Evolutionary conservation across 2,329 filamentous ascomycete species (phyloP).

Genomic region (Teratosphaeriaceae sp.): DNA sequence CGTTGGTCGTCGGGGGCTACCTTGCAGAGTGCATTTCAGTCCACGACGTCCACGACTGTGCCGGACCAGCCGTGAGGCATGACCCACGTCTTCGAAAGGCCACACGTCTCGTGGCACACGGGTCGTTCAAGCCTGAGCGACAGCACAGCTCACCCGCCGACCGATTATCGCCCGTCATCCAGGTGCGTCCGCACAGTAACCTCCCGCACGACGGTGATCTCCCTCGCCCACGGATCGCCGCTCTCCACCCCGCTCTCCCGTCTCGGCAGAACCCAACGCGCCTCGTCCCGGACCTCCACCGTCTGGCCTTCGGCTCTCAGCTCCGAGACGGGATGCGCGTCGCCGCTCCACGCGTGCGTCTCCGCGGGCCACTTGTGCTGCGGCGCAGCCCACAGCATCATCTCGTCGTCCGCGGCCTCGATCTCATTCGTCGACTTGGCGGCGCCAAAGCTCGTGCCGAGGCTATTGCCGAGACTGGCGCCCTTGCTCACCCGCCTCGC

Average conservation of each 20-base stretch:
- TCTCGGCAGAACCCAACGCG: too few relatives aligned
- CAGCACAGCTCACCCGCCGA: too few relatives aligned
- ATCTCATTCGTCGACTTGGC: neutral
- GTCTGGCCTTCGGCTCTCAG: neutral
- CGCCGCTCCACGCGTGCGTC: neutral
- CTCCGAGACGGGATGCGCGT: neutral
- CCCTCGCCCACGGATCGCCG: neutral
- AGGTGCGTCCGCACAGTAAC: neutral
- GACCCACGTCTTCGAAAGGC: too few relatives aligned
- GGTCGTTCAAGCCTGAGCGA: too few relatives aligned
- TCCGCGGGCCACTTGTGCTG: too few relatives aligned
- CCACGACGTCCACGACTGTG: too few relatives aligned
- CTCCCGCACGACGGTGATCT: conserved; percentile 1
- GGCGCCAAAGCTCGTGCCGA: neutral
- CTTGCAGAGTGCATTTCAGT: too few relatives aligned
- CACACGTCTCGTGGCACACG: too few relatives aligned
- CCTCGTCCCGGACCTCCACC: neutral
- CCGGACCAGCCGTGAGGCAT: too few relatives aligned
- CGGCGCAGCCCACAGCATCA: neutral
- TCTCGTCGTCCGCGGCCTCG: neutral
- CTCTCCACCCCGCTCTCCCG: neutral
- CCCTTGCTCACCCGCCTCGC: neutral
- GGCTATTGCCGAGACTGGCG: too few relatives aligned
- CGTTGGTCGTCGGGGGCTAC: too few relatives aligned
- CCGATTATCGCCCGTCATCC: neutral